Conservation (phyloP, 805 yeast genomes). For the Candida hungchunana region DNA sequence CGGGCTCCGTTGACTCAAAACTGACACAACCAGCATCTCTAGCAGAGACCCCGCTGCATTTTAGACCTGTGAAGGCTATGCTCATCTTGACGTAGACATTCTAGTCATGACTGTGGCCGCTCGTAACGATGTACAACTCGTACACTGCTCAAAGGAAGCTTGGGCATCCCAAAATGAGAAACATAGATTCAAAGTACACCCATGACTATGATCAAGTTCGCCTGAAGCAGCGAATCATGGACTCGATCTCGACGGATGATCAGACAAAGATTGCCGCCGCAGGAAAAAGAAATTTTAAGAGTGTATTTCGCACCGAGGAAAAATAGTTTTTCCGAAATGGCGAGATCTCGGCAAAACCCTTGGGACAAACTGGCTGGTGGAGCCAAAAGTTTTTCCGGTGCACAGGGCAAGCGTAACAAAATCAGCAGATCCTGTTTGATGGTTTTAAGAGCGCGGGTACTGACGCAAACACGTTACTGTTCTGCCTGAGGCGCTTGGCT, state of each 20-base stretch:
- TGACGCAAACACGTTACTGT: neutral
- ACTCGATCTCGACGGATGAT: neutral
- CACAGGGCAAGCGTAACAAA: neutral
- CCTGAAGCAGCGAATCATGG: neutral
- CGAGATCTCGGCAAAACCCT: constrained; percentile 2
- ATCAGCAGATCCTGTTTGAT: neutral
- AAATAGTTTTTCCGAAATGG: constrained; percentile 10
- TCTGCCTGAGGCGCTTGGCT: too few species aligned
- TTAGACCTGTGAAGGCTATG: too few species aligned
- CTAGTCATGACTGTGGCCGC: too few species aligned
- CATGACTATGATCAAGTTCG: neutral
- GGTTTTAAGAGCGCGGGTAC: neutral
- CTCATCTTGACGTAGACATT: too few species aligned
- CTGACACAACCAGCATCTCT: too few species aligned
- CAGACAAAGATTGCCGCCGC: neutral
- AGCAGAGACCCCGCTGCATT: too few species aligned
- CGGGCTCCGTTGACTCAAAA: too few species aligned
- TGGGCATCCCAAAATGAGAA: too few species aligned
- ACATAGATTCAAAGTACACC: too few species aligned
- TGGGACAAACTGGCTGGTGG: constrained; percentile 7
- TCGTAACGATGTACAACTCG: too few species aligned
- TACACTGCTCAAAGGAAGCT: too few species aligned
- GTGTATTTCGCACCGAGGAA: neutral
- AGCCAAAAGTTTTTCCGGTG: constrained; percentile 15
- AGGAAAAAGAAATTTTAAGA: too few species aligned